A percentile compares a stretch with the other conserved stretches of the same genome.
phyloP scores from a whole-genome alignment of 805 yeast species.

The Ogataea corticis region DNA sequence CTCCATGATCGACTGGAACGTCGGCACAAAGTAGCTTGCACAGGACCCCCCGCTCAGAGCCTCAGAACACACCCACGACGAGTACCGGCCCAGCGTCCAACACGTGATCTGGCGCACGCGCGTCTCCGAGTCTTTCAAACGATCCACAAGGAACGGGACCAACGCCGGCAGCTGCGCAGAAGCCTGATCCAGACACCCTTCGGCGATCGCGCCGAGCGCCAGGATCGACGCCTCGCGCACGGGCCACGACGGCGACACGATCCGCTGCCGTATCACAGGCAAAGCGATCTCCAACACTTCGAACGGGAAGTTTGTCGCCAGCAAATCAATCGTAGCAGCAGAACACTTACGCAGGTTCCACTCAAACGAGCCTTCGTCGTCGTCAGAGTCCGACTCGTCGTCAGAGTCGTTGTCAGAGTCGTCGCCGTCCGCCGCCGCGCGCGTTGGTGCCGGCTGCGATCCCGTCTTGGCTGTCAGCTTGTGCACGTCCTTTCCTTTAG shows the following conservation, averaged over 20 bases:
- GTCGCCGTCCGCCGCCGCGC: constrained; percentile 12
- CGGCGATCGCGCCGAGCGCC: constrained; percentile 94
- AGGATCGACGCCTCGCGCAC: constrained; percentile 89
- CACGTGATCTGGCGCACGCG: constrained; percentile 91
- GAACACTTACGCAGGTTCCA: constrained; percentile 95
- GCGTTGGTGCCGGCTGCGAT: constrained; percentile 9
- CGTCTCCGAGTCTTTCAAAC: constrained; percentile 73
- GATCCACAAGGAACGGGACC: constrained; percentile 81
- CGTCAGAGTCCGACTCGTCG: constrained; percentile 73
- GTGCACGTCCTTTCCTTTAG: constrained; percentile 56
- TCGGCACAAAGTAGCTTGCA: constrained; percentile 70
- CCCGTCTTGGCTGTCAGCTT: constrained; percentile 27
- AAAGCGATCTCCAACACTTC: constrained; percentile 66
- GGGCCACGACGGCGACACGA: constrained; percentile 78
- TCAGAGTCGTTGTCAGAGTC: constrained; percentile 54
- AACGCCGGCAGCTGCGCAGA: constrained; percentile 73
- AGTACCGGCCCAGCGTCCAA: constrained; percentile 90
- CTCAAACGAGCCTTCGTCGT: constrained; percentile 64
- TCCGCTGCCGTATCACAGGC: constrained; percentile 72
- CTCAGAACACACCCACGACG: constrained; percentile 77
- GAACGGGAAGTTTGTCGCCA: constrained; percentile 68
- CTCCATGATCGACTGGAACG: constrained; percentile 70
- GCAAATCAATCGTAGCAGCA: constrained; percentile 86
- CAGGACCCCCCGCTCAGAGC: constrained; percentile 61
- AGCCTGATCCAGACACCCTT: constrained; percentile 76